These are phyloP conservation scores for Jackrogersella minutella DNA, from an alignment of 495 filamentous ascomycete genomes.

Conservation along the genomic window DNA sequence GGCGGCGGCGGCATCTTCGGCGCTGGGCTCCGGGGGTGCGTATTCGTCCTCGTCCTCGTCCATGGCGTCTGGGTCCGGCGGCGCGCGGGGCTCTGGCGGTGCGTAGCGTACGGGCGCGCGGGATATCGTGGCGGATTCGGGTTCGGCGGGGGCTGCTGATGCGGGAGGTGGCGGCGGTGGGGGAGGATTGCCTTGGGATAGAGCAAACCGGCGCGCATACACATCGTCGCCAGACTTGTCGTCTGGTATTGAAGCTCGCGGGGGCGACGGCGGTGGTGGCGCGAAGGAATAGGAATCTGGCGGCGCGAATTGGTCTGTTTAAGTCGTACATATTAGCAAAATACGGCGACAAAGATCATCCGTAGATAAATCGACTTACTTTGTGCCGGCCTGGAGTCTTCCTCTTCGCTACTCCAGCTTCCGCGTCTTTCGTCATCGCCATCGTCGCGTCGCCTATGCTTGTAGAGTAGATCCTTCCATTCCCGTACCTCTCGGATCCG, in stretches of 20 bases:
- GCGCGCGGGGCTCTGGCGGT: slow-evolving; percentile 62
- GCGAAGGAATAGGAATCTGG: slow-evolving; percentile 73
- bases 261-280: slow-evolving; percentile 67
- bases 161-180: slow-evolving; percentile 58
- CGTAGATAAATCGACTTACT: slow-evolving; percentile 50
- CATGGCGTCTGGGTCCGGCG: slow-evolving; percentile 51
- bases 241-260: slow-evolving; percentile 55
- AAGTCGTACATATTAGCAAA: slow-evolving; percentile 38
- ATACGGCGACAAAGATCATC: background rate
- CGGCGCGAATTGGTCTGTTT: slow-evolving; percentile 73
- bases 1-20: slow-evolving; percentile 12
- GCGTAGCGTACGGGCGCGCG: slow-evolving; percentile 87
- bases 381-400: slow-evolving; percentile 58
- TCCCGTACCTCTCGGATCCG: slow-evolving; percentile 79
- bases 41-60: slow-evolving; percentile 63
- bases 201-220: slow-evolving; percentile 69
- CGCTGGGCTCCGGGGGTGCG: slow-evolving; percentile 43
- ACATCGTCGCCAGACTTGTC: slow-evolving; percentile 75
- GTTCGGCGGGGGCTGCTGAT: slow-evolving; percentile 58
- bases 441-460: slow-evolving; percentile 67
- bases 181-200: slow-evolving; percentile 54
- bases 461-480: slow-evolving; percentile 88
- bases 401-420: slow-evolving; percentile 67
- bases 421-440: slow-evolving; percentile 46
- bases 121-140: slow-evolving; percentile 68